Evolutionary conservation across 2,329 filamentous ascomycete species (phyloP), one percentile per base, ranked within the genome.

Genomic region (Curvularia sp.): DNA sequence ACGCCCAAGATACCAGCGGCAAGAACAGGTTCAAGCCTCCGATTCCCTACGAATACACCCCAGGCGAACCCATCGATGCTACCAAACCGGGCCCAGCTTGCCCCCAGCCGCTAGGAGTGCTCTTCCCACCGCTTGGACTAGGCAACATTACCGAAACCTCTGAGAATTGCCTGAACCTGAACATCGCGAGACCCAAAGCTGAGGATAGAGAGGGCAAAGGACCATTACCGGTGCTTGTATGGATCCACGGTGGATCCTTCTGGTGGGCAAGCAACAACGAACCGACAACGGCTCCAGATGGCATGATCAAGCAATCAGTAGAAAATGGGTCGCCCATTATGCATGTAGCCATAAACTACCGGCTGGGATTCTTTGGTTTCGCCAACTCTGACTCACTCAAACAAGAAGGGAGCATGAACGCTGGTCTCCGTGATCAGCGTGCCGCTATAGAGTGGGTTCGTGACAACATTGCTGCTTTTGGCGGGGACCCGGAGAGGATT

Each of bases 121-220:
- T 69, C 38, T 62, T 57, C 32, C 38, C 66, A 3, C 71, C 73
- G 0, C 63, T 79, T 25, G 74, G 69, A 2, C 53, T 73, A 5
- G 64, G 56, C 30, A 77, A 78, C 25, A 73, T 80, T 10, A 80
- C 77, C 3, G 38, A 68, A 25, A 64, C 66, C 0, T 75, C 73
- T 1, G 86, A 88, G 66, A 83, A 87, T 65, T 89, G 86, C 58
- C 75, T 89, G 13, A 85, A 85, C 30, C 66, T 89, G 46, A 89
- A 88, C 61, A 80, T 89, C 1, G 77, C 87, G 30, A 80, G 86
- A 2, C 84, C 85, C 0, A 74, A 80, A 1, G 78, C 80, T 7
- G 41, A 45, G 7, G 72, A 74, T 49, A 45, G 55, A 30, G 72
- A 13, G 10, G 27, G 47, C 36, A 79, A 32, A 65, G 76, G 15